Conservation (phyloP, 768 basidiomycete genomes). For the Agaricus sinodeliciosus region DNA sequence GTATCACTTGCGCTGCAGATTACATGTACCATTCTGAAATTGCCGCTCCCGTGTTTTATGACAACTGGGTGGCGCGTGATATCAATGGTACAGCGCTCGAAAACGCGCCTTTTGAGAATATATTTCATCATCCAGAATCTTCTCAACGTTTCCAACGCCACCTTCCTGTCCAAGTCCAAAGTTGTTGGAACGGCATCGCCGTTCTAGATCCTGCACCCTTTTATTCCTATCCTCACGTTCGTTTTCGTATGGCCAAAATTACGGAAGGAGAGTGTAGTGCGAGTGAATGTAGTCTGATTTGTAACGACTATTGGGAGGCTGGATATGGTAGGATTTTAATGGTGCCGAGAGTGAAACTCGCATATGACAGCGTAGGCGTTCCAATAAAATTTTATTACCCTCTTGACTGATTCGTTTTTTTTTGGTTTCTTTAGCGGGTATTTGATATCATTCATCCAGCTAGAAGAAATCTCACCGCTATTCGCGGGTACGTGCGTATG, state of each 20-base stretch:
- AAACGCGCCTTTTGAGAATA: constrained; percentile 92
- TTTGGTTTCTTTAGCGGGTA: constrained; percentile 65
- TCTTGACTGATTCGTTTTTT: neutral
- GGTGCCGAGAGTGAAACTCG: constrained; percentile 94
- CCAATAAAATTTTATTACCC: neutral
- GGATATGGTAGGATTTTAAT: constrained; percentile 97
- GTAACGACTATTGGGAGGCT: constrained; percentile 97
- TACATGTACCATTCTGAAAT: constrained; percentile 99
- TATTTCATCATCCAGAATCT: constrained; percentile 82
- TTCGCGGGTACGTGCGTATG: constrained; percentile 88
- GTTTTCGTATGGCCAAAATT: constrained; percentile 93
- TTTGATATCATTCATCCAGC: constrained; percentile 92
- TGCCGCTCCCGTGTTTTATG: constrained; percentile 91
- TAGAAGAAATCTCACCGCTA: constrained; percentile 90
- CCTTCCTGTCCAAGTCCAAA: constrained; percentile 92
- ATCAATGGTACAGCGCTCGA: constrained; percentile 98
- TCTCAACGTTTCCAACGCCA: constrained; percentile 83
- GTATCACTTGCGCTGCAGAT: constrained; percentile 96
- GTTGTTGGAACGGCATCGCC: constrained; percentile 98
- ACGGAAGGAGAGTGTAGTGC: constrained; percentile 90
- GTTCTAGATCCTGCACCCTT: constrained; percentile 94
- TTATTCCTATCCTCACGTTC: constrained; percentile 84
- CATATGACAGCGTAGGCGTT: constrained; percentile 76
- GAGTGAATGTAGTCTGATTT: constrained; percentile 92
- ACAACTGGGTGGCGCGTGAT: constrained; percentile 97